Base-by-base conservation (phyloP, 73 alveolate species). In the Paramecium pentaurelia region DNA sequence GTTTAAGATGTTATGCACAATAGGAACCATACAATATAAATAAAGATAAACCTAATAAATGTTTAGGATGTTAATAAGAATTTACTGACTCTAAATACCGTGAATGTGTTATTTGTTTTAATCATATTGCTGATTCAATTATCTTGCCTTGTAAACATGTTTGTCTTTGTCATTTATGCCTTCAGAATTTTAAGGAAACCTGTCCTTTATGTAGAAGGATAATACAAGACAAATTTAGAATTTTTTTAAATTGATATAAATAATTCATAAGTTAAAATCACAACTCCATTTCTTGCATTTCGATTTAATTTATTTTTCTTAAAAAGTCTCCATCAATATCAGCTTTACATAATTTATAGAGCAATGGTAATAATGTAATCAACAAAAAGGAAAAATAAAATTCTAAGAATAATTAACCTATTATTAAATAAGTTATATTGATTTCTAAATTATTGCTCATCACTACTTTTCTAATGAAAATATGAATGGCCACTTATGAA, bases 261-360 rank as follows among this genome's bases (percentile, higher is more conserved):
- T 54, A 54, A 18, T 40, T 54, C 11, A 73, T 73, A 16, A 73
- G 40, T 37, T 38, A 80, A 44, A 40, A 40, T 80, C 91, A 80
- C 58, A 80, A 80, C 18, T 80, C 91, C 77, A 80, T 80, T 47
- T 80, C 91, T 80, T 45, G 20, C 18, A 40, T 16, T 80, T 80
- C 91, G 20, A 80, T 42, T 80, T 80, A 34, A 9, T 60, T 80
- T 20, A 80, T 42, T 80, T 27, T 80, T 28, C 91, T 40, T 9
- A 80, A 80, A 16, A 80, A 47, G 16, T 80, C 91, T 20, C 91
- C 91, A 32, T 40, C 49, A 3, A 44, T 28, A 80, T 80, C 91
- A 3, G 58, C 18, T 45, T 36, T 80, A 40, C 49, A 80, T 6
- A 28, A 22, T 36, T 80, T 80, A 18, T 80, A 80, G 16, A 80